Evolutionary conservation across 805 yeast genomes (phyloP), one percentile per base, ranked within the genome.

Genomic region (Saturnispora halmiae): DNA sequence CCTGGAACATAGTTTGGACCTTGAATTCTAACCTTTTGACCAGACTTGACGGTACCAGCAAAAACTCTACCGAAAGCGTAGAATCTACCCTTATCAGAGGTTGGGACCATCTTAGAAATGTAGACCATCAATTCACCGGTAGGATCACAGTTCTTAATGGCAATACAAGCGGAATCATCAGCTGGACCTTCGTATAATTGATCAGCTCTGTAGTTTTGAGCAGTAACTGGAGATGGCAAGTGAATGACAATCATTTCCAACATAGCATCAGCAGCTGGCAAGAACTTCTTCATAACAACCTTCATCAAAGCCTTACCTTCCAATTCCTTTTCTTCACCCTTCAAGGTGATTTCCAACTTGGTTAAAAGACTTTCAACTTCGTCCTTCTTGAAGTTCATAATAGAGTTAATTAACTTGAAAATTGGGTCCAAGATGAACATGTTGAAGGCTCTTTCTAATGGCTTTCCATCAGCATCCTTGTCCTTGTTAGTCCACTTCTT

Each of bases 61-160:
- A 90, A 90, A 68, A 90, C 97, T 80, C 98, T 92, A 73, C 98
- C 98, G 77, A 90, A 92, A 66, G 98, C 98, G 82, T 87, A 90
- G 95, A 90, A 90, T 77, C 98, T 87, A 81, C 98, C 98, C 79
- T 90, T 92, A 73, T 90, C 98, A 60, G 97, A 90, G 68, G 98
- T 90, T 73, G 98, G 98, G 59, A 90, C 97, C 98, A 90, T 90
- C 95, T 90, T 90, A 73, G 97, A 92, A 65, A 90, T 92, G 87
- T 90, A 90, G 66, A 90, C 79, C 98, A 90, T 90, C 66, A 90
- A 82, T 67, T 90, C 97, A 61, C 94, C 95, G 64, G 70, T 81
- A 65, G 97, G 95, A 75, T 90, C 96, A 82, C 98, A 90, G 80
- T 83, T 81, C 78, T 82, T 87, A 75, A 90, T 90, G 63, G 94